These are phyloP conservation scores for Rauvolfia tetraphylla DNA, from an alignment of 257 asterid species.

Conservation along the genomic window DNA sequence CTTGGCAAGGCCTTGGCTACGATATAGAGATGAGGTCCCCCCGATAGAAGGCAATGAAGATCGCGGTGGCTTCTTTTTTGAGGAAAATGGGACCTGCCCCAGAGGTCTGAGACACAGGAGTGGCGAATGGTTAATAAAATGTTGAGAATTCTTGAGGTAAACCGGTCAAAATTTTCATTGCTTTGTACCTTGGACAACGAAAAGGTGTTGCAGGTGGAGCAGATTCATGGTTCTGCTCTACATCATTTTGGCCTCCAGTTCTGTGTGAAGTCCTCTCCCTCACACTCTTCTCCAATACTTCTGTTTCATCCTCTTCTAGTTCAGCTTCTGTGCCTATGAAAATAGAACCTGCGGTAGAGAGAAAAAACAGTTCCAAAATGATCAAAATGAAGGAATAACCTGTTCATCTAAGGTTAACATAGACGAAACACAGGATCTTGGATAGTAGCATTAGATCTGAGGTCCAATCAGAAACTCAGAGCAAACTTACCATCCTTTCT, in stretches of 20 bases:
- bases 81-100: conserved; percentile 47
- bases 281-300: conserved; percentile 31
- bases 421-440: neutral
- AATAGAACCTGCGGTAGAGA: conserved; percentile 31
- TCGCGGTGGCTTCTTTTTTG: conserved; percentile 58
- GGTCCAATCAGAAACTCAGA: neutral
- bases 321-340: conserved; percentile 55
- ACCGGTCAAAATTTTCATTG: neutral
- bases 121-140: neutral
- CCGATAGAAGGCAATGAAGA: conserved; percentile 46
- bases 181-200: conserved; percentile 50
- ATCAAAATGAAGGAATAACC: neutral
- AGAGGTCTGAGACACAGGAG: conserved; percentile 41
- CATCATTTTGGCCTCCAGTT: conserved; percentile 32
- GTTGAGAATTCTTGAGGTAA: neutral
- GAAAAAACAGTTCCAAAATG: conserved; percentile 13
- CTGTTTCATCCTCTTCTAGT: conserved; percentile 62
- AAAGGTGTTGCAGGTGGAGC: conserved; percentile 66
- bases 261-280: conserved; percentile 36
- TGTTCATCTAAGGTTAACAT: neutral
- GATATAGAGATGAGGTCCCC: conserved; percentile 38
- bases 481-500: conserved; percentile 72
- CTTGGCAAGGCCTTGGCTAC: conserved; percentile 38
- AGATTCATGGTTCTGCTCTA: conserved; percentile 48
- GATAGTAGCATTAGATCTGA: neutral